A percentile compares a stretch with the other conserved stretches of the same genome.
These are phyloP conservation scores for Hypoxylon sp. DNA, from an alignment of 2,329 filamentous ascomycete species.

Conservation along the genomic window DNA sequence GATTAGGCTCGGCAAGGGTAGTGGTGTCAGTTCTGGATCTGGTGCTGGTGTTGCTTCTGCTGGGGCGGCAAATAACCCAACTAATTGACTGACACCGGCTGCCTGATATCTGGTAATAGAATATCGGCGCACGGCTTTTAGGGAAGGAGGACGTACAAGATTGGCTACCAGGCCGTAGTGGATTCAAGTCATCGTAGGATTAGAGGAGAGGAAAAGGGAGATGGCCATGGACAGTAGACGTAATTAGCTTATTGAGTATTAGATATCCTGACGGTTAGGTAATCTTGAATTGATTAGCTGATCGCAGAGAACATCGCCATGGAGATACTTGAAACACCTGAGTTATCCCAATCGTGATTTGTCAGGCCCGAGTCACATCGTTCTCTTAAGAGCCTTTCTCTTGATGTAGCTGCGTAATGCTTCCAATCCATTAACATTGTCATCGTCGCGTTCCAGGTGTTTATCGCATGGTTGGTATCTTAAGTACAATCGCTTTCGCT, in stretches of 20 bases:
- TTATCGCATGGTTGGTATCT: neutral
- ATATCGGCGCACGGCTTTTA: neutral
- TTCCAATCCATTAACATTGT: neutral
- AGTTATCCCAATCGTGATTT: conserved; percentile 1
- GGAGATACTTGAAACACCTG: conserved; percentile 12
- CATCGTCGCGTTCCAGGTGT: neutral
- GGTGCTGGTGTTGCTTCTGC: conserved; percentile 11
- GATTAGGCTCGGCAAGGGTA: conserved; percentile 32
- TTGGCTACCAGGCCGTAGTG: conserved; percentile 1
- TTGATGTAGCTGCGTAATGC: neutral
- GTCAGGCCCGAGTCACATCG: neutral
- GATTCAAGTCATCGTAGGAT: neutral
- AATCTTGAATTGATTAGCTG: conserved; percentile 7
- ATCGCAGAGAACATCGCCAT: conserved; percentile 3
- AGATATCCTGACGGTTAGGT: conserved; percentile 20
- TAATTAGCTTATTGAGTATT: conserved; percentile 40
- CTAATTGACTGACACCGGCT: neutral
- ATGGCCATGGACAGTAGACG: conserved; percentile 16
- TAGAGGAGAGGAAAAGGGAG: conserved; percentile 2
- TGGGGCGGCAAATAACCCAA: conserved; percentile 10
- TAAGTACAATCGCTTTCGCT: neutral
- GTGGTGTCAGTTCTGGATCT: conserved; percentile 27
- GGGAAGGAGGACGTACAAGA: neutral
- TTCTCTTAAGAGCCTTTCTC: neutral
- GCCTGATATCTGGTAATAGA: neutral